These are phyloP conservation scores for Solanum commersonii DNA, from an alignment of 257 asterid genomes.

Conservation along the genomic window DNA sequence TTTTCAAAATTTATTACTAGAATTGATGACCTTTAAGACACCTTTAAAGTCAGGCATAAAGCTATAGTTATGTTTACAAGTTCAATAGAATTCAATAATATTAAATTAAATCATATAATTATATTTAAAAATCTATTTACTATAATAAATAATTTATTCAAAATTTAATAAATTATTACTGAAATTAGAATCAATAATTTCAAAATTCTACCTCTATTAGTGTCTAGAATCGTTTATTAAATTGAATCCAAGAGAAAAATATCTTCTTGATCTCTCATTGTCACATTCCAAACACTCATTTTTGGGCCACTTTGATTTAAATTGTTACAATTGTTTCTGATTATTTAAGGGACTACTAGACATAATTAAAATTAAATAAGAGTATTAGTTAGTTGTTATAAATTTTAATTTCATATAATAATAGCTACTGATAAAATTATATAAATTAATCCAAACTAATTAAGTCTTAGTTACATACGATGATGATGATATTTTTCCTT, in stretches of 20 bases:
- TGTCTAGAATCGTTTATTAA: background rate
- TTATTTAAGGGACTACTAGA: background rate
- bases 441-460: background rate
- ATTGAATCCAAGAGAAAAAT: background rate
- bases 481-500: background rate
- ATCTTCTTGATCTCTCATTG: background rate
- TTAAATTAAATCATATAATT: too few species aligned
- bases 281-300: background rate
- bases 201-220: background rate
- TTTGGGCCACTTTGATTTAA: background rate
- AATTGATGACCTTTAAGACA: background rate
- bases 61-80: rapidly evolving
- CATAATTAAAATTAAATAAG: background rate
- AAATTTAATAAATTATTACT: too few species aligned
- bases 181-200: too few species aligned
- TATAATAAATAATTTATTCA: too few species aligned
- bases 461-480: background rate
- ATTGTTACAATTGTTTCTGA: background rate
- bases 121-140: too few species aligned
- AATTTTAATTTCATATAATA: background rate
- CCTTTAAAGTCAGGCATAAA: too few species aligned
- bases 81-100: too few species aligned
- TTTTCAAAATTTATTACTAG: background rate
- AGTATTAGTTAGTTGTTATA: background rate
- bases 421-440: background rate